These are phyloP conservation scores for Aspergillus unguis DNA, from an alignment of 2,329 filamentous ascomycete genomes.

Conservation along the genomic window DNA sequence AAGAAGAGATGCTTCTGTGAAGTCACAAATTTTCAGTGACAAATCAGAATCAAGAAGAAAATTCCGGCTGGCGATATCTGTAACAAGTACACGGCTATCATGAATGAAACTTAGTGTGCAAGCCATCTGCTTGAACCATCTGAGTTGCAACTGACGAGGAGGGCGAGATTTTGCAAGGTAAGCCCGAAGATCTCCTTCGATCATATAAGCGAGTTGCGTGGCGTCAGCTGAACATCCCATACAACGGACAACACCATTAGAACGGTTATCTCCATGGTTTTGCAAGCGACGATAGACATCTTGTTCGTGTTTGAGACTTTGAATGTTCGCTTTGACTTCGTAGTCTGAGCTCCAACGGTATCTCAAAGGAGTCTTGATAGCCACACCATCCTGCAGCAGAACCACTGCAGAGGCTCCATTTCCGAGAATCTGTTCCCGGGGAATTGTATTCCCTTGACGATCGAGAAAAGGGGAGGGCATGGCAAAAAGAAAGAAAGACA, in stretches of 20 bases:
- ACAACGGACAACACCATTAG: conserved; percentile 19
- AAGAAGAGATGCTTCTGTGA: conserved; percentile 26
- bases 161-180: conserved; percentile 21
- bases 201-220: conserved; percentile 22
- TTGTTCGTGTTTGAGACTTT: conserved; percentile 18
- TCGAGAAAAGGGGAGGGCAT: conserved; percentile 13
- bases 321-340: conserved; percentile 18
- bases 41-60: conserved; percentile 29
- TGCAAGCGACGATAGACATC: conserved; percentile 21
- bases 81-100: conserved; percentile 25
- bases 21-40: conserved; percentile 29
- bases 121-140: conserved; percentile 26
- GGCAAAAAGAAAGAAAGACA: background rate
- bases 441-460: conserved; percentile 14
- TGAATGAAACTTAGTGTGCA: conserved; percentile 25
- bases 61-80: conserved; percentile 29
- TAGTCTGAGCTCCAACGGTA: conserved; percentile 14
- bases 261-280: conserved; percentile 7
- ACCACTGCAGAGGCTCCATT: conserved; percentile 17
- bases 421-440: conserved; percentile 15
- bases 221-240: conserved; percentile 13
- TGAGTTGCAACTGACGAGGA: conserved; percentile 19
- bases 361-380: conserved; percentile 20
- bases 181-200: conserved; percentile 25
- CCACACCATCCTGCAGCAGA: conserved; percentile 14